A percentile compares a stretch with the other conserved stretches of the same genome.
These are phyloP conservation scores for Linum trigynum DNA, from an alignment of 345 rosid genomes.

Conservation along the genomic window DNA sequence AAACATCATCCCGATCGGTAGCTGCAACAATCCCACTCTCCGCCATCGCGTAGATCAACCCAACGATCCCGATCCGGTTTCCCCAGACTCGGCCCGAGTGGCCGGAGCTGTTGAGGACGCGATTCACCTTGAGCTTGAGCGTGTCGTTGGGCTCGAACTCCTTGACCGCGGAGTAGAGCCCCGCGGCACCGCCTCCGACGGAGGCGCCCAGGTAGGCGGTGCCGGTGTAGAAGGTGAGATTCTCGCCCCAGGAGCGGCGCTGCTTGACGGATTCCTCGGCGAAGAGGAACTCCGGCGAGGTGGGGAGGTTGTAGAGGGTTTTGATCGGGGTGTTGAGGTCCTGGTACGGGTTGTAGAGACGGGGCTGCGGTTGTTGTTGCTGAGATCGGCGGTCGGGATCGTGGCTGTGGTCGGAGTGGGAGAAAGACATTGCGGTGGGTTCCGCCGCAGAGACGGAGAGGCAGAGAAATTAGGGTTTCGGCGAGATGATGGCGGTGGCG, in stretches of 20 bases:
- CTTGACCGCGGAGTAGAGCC: constrained; percentile 41
- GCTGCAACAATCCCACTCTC: constrained; percentile 68
- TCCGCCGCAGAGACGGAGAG: neutral
- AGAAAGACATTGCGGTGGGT: constrained; percentile 27
- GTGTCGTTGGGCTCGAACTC: constrained; percentile 75
- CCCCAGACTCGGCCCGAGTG: constrained; percentile 78
- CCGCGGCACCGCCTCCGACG: constrained; percentile 46
- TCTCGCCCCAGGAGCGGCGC: constrained; percentile 98
- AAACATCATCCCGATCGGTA: constrained; percentile 68
- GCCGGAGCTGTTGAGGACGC: constrained; percentile 71
- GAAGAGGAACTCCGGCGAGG: constrained; percentile 90
- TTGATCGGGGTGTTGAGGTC: constrained; percentile 52
- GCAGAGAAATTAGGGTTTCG: neutral
- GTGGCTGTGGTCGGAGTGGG: constrained; percentile 27
- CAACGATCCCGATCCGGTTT: constrained; percentile 64
- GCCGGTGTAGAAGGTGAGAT: constrained; percentile 90
- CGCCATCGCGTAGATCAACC: constrained; percentile 61
- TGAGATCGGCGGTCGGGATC: constrained; percentile 24
- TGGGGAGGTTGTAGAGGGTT: constrained; percentile 71
- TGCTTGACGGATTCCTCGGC: constrained; percentile 68
- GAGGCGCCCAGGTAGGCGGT: constrained; percentile 69
- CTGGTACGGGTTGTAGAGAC: constrained; percentile 84
- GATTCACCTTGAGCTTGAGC: constrained; percentile 64
- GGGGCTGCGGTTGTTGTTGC: constrained; percentile 11
- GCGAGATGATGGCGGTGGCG: neutral